A percentile compares a stretch with the other conserved stretches of the same genome.
Conservation (phyloP, 805 yeast genomes). For the Candida coleopterorum region DNA sequence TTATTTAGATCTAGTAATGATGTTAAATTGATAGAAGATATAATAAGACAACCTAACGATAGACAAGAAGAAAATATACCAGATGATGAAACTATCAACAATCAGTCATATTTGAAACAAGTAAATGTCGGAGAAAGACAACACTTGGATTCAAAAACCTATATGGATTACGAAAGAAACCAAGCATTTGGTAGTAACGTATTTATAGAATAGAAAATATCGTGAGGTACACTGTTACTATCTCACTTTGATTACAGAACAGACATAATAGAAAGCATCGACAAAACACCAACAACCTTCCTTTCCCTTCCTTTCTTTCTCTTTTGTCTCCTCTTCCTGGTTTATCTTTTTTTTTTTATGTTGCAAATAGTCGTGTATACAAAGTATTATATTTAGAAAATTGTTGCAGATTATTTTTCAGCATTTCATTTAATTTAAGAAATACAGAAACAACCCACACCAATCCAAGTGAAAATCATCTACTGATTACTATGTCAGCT, state of each 20-base stretch:
- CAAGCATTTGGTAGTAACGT: constrained; percentile 2
- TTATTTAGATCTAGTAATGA: constrained; percentile 3
- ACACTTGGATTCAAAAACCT: not conserved
- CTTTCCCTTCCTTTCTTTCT: too few species aligned
- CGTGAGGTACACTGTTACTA: too few species aligned
- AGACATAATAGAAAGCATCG: too few species aligned
- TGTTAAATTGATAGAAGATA: constrained; percentile 9
- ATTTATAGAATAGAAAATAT: too few species aligned
- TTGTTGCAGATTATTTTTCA: constrained; percentile 5
- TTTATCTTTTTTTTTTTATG: too few species aligned
- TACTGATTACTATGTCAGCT: constrained; percentile 2
- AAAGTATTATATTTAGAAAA: not conserved
- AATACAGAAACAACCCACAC: not conserved
- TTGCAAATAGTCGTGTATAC: constrained; percentile 2
- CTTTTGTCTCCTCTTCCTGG: too few species aligned
- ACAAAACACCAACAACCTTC: too few species aligned
- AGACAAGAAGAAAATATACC: constrained; percentile 2
- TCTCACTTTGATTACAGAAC: too few species aligned
- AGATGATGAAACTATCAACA: constrained; percentile 3
- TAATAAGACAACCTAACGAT: not conserved
- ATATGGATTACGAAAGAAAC: constrained; percentile 3
- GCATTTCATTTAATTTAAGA: not conserved
- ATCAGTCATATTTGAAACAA: constrained; percentile 9
- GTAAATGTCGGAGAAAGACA: constrained; percentile 1
- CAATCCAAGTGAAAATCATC: too few species aligned